Conservation (phyloP, 306 rosid genomes). For the Astragalus membranaceus region DNA sequence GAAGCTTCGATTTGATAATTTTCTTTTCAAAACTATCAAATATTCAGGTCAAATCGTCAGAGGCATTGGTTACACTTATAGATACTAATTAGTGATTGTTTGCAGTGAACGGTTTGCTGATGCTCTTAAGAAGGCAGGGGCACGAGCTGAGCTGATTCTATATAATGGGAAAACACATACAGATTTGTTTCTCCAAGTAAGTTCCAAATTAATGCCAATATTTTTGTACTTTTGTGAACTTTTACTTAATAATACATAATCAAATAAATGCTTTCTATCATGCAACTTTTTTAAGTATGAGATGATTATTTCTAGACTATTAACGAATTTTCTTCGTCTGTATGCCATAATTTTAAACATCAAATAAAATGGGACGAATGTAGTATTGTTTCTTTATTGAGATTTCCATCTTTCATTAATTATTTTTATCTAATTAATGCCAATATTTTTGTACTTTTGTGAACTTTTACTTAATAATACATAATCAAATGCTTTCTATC, state of each 20-base stretch:
- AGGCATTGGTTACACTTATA: neutral
- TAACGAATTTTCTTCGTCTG: no score
- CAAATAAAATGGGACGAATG: no score
- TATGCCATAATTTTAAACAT: no score
- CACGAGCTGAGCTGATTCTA: constrained; percentile 53
- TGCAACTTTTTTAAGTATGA: no score
- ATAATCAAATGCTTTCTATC: no score
- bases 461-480: neutral
- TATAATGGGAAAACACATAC: constrained; percentile 90
- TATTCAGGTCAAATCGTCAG: neutral
- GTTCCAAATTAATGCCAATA: constrained; percentile 8
- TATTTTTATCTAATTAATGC: neutral
- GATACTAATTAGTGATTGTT: constrained; percentile 17
- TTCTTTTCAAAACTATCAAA: neutral
- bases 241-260: neutral
- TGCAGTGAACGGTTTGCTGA: constrained; percentile 64
- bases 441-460: neutral
- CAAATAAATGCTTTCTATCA: no score
- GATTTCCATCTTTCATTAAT: no score
- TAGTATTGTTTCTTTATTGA: no score
- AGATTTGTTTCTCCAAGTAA: constrained; percentile 91
- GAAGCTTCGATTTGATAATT: constrained; percentile 3
- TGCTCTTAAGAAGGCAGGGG: constrained; percentile 61
- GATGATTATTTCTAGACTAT: no score
- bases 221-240: neutral